Percentiles rank a stretch among this genome's conserved stretches.
These are phyloP conservation scores for Fraxinus dipetala DNA, from an alignment of 305 asterid species.

Conservation along the genomic window DNA sequence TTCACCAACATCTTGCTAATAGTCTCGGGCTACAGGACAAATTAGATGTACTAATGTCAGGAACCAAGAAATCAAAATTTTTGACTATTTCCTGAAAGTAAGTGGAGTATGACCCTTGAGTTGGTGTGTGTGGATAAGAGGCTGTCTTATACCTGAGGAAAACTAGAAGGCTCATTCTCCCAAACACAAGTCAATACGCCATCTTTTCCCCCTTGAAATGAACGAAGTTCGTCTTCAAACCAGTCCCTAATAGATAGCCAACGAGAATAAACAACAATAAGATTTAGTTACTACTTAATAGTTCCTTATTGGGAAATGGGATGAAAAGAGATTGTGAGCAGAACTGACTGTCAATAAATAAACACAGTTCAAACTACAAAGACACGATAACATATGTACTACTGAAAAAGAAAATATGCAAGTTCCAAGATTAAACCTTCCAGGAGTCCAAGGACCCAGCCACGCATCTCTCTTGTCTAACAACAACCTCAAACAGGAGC, in stretches of 20 bases:
- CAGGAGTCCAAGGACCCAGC: constrained; percentile 99
- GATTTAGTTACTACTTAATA: constrained; percentile 9
- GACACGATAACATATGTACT: constrained; percentile 5
- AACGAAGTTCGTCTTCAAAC: constrained; percentile 97
- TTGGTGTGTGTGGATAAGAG: neutral
- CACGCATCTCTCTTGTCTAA: constrained; percentile 96
- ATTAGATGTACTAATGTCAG: constrained; percentile 28
- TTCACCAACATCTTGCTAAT: constrained; percentile 91
- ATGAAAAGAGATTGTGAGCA: constrained; percentile 18
- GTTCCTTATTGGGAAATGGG: constrained; percentile 10
- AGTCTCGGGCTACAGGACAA: constrained; percentile 83
- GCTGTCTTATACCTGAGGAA: constrained; percentile 78
- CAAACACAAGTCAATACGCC: constrained; percentile 90
- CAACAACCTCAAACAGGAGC: constrained; percentile 88
- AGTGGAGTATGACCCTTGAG: constrained; percentile 8
- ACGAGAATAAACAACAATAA: constrained; percentile 15
- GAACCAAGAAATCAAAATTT: constrained; percentile 15
- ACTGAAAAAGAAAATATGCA: constrained; percentile 18
- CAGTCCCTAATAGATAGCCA: constrained; percentile 62
- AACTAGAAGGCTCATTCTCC: constrained; percentile 90
- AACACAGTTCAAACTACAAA: neutral
- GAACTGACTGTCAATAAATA: constrained; percentile 17
- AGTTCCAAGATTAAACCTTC: constrained; percentile 57
- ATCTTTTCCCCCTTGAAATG: constrained; percentile 97
- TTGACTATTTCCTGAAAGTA: constrained; percentile 7